phyloP scores from a whole-genome alignment of 352 stramenopile species.

The Aphanomyces stellatus region DNA sequence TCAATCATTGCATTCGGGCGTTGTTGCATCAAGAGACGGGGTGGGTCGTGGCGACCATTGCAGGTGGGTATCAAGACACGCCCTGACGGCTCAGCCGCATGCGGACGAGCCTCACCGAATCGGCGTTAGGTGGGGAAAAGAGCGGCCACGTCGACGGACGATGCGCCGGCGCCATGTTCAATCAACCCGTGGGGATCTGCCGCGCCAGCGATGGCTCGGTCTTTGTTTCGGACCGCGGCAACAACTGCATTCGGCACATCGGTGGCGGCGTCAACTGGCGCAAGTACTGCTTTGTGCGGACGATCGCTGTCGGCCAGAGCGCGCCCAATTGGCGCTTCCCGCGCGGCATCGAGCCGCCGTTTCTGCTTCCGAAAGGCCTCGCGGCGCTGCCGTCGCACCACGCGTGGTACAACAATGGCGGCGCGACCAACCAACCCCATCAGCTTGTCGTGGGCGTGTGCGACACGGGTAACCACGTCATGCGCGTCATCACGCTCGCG shows the following conservation, averaged over 20 bases:
- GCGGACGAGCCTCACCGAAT: conserved; percentile 29
- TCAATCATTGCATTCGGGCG: conserved; percentile 49
- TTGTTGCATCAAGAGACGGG: conserved; percentile 13
- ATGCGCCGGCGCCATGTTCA: conserved; percentile 29
- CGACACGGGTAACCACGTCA: conserved; percentile 24
- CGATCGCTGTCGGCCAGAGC: conserved; percentile 28
- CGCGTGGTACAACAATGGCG: not conserved
- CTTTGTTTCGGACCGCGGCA: conserved; percentile 38
- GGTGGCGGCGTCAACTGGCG: conserved; percentile 22
- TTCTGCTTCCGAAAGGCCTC: conserved; percentile 6
- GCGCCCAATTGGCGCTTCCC: not conserved
- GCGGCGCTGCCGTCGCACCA: not conserved
- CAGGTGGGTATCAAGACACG: not conserved
- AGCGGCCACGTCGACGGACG: conserved; percentile 30
- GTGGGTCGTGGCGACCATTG: conserved; percentile 2
- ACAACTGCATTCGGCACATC: conserved; percentile 37
- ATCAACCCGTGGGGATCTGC: conserved; percentile 32
- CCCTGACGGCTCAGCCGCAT: not conserved
- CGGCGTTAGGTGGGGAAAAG: not conserved
- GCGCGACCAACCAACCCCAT: not conserved
- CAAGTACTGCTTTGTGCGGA: conserved; percentile 33
- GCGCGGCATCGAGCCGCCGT: not conserved
- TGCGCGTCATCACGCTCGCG: conserved; percentile 4
- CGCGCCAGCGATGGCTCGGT: conserved; percentile 25
- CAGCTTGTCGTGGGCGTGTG: conserved; percentile 21